Conservation (phyloP, 1,284 basidiomycete genomes). For the Trichosporon asahii region DNA sequence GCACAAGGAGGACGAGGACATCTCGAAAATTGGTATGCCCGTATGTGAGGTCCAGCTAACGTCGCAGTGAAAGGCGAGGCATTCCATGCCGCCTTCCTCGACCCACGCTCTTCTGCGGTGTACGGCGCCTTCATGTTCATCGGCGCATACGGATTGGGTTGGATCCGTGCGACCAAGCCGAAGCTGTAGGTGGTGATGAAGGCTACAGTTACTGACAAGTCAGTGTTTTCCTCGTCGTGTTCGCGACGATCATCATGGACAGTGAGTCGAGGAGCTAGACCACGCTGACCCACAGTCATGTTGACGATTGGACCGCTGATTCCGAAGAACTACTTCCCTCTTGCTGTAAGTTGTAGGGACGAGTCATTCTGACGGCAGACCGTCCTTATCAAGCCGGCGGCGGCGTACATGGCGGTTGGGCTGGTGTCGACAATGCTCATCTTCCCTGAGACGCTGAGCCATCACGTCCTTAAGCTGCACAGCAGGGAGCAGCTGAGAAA, state of each 20-base stretch:
- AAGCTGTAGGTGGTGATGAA: slow-evolving; percentile 53
- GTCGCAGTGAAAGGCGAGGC: slow-evolving; percentile 54
- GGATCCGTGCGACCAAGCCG: slow-evolving; percentile 62
- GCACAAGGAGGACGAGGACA: neutral
- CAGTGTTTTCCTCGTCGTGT: slow-evolving; percentile 57
- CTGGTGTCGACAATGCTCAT: slow-evolving; percentile 60
- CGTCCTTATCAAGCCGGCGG: slow-evolving; percentile 59
- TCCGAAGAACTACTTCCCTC: slow-evolving; percentile 62
- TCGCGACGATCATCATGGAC: slow-evolving; percentile 53
- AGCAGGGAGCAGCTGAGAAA: slow-evolving; percentile 34
- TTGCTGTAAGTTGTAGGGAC: slow-evolving; percentile 49
- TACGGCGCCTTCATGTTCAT: slow-evolving; percentile 69
- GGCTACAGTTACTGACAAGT: neutral
- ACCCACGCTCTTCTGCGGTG: slow-evolving; percentile 58
- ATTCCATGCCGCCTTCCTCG: slow-evolving; percentile 67
- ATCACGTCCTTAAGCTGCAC: slow-evolving; percentile 43
- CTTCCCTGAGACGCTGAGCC: slow-evolving; percentile 70
- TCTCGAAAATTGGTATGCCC: neutral
- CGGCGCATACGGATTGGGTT: slow-evolving; percentile 61
- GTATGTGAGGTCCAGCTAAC: neutral
- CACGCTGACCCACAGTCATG: slow-evolving; percentile 55
- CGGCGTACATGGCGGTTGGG: slow-evolving; percentile 62
- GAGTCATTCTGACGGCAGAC: slow-evolving; percentile 24
- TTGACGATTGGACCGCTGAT: slow-evolving; percentile 59
- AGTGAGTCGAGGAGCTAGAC: slow-evolving; percentile 26